Base-by-base conservation (phyloP, 164 flowering plant species). In the Vitis riparia region DNA sequence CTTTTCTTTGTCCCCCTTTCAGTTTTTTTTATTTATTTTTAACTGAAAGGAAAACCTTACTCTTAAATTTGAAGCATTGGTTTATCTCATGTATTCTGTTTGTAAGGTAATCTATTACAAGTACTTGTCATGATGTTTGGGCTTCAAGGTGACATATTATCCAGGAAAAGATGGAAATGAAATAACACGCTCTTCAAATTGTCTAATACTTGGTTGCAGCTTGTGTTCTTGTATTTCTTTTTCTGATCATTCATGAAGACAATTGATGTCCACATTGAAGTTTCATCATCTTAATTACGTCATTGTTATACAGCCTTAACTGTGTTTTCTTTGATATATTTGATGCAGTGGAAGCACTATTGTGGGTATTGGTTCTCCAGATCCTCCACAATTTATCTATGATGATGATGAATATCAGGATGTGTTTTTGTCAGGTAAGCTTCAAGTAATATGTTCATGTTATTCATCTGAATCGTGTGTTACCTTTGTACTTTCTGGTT, bases 341-440 rank as follows among this genome's bases (percentile, higher is more conserved):
- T 77, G 23, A 63, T 89, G 85, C 87, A 94, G 97, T 77, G 97
- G 99, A 76, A 94, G 97, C 90, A 92, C 99, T 27, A 92, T 94
- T 67, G 92, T 94, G 49, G 99, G 99, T 14, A 79, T 94, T 64
- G 97, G 99, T 62, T 91, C 97, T 59, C 93, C 97, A 51, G 97
- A 94, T 69, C 99, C 99, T 17, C 99, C 99, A 8, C 90, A 86
- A 66, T 92, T 94, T 77, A 44, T 94, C 49, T 89, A 92, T 53
- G 97, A 92, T 62, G 99, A 92, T 2, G 93, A 91, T 17, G 96
- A 89, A n/a, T 89, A 89, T 79, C 67, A 77, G 66, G 85, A 90
- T 69, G 87, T 88, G 32, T 94, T 94, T 66, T 73, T 91, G 75
- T 91, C 97, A 69, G 97, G 99, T 92, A 85, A 70, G 67, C 59